Base-by-base conservation (phyloP, 164 flowering plant species). In the Magnolia officinalis region DNA sequence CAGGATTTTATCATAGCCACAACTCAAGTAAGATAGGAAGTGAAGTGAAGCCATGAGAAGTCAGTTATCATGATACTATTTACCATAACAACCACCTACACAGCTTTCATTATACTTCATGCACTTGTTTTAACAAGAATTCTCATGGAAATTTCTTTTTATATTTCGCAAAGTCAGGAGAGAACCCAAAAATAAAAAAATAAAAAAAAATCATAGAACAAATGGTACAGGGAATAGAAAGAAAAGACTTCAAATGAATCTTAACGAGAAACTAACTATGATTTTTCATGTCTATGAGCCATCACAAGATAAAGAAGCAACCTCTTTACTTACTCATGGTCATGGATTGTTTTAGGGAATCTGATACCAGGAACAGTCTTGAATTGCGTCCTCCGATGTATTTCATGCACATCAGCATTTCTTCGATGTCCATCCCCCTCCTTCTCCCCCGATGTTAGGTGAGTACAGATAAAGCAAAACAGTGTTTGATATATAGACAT, bases 401-500 rank as follows among this genome's bases (percentile, higher is more conserved):
- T 96, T 83, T 93, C 98, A 26, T 86, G 87, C 51, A 96, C 99
- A 85, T 91, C 97, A 68, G 93, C 86, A 84, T 93, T 93, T 84
- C 99, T 87, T 82, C 89, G 89, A 63, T 83, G 74, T 82, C 86
- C 88, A 80, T 96, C 98, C 52, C 86, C 90, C 24, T 92, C 93
- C 66, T 87, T 96, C 76, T 92, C 99, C 72, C 99, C 99, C 55
- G 99, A 79, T 68, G 99, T 90, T 69, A 93, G 94, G 86, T 96
- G 99, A 78, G 92, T 84, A 82, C 98, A 96, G 75, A 93, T 78
- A 77, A 96, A 96, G 84, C 99, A 96, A 77, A 93, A 93, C 45
- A 83, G 86, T 2, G 99, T 96, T 86, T 96, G 99, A 87, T 93
- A 86, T 80, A 96, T 85, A 45, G 98, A 93, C 99, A 96, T 91